Evolutionary conservation across 2,329 filamentous ascomycete genomes (phyloP), one percentile per base, ranked within the genome.

Genomic region (Penicillium crustosum): DNA sequence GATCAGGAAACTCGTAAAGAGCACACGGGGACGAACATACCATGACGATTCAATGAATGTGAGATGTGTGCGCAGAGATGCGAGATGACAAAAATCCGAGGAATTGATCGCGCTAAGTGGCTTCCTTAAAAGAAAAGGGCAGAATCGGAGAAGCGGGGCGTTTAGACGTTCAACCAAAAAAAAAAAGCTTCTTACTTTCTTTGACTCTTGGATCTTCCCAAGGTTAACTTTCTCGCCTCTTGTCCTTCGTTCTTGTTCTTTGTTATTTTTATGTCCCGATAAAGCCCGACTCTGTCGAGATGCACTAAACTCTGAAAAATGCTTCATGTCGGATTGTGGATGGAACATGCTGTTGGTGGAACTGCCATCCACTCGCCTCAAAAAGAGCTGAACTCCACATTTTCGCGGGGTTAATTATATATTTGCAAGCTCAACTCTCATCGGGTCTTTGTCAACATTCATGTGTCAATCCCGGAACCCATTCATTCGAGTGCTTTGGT

Each of bases 71-170:
- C 8, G n/a, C 13, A 33, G n/a, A 23, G 8, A 13, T 29, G 6
- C 6, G 15, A 17, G 21, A 44, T 23, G 27, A 35, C 19, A 23
- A 17, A 10, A 21, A 7, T 10, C n/a, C n/a, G 13, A 31, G 36
- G 15, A 31, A 43, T 51, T 43, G 27, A 43, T 42, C 25, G n/a
- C 21, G 47, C 15, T 10, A 36, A 29, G 33, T 27, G 25, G 13
- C 38, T 47, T 23, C 41, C 21, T n/a, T 48, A 25, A 33, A 41
- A 39, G 13, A 6, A 41, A 49, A 35, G 9, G 33, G 45, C 27
- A 36, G 21, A 49, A 33, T 50, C 17, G 53, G 10, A 27, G 47
- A 53, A 53, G 51, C 51, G 51, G 51, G 42, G 33, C 42, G 19
- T 23, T 39, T 19, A 36, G 23, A 45, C 27, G 49, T 19, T 15